Base-by-base conservation (phyloP, 2,329 filamentous ascomycete species). In the Truncatella angustata region DNA sequence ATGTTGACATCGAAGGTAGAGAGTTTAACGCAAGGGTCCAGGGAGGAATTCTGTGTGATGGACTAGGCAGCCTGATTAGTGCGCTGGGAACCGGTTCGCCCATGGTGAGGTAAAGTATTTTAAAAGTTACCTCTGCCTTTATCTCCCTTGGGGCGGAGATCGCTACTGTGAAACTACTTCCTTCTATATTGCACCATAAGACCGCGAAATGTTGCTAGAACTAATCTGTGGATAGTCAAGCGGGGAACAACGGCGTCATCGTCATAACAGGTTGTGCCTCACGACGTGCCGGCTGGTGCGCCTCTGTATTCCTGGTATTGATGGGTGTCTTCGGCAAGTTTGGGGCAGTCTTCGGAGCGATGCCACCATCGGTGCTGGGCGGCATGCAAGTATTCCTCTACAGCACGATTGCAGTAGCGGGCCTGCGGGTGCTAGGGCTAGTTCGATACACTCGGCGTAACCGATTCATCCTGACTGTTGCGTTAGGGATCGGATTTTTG, bases 321-420 rank as follows among this genome's bases (percentile, higher is more conserved):
- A 87, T 88, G 81, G 86, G 85, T 5, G 74, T 88, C 47, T 87
- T 88, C 63, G 80, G 84, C 50, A 88, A 88, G 61, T 88, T 88
- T 56, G 84, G 85, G 2, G 85, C 85, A 0, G 80, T 86, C 0
- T 77, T 89, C 4, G 83, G 87, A 0, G 75, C 84, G 7, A 89
- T 89, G 57, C 86, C 85, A 0, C 67, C 70, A 3, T 71, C 73
- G 4, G 72, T 76, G 5, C 64, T 77, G 1, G 73, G 73, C 4
- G 73, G 73, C 7, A 77, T 77, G 72, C 73, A 76, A 53, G 86
- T 85, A 0, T 88, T 88, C 68, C 74, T 88, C 14, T 88, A 87
- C 72, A 76, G 75, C 28, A 80, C 84, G 5, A 86, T 88, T 30
- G 81, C 82, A 1, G 79, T 86, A 3, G 84, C 81, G 11, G 85